Base-by-base conservation (phyloP, 2,329 filamentous ascomycete species). In the Paraphaeosphaeria sporulosa region DNA sequence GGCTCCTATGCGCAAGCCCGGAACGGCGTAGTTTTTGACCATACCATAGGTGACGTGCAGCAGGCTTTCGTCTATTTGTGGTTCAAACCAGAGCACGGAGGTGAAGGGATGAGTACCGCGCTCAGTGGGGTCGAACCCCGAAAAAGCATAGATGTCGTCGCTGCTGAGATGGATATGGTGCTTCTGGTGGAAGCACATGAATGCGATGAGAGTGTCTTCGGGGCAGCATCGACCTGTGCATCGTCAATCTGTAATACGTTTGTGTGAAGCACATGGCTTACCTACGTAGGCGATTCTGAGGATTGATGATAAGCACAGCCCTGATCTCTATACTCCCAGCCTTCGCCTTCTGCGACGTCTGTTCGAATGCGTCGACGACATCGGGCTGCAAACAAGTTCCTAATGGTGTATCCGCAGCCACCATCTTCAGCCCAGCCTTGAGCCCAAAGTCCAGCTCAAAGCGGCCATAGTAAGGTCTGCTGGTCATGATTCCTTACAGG, bases 401-500 rank as follows among this genome's bases (percentile, higher is more conserved):
- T 53, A 65, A 44, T 15, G 64, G 50, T 6, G 64, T 67, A n/a
- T 71, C 64, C 17, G 61, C 62, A 49, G 49, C 46, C 1, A 71
- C 59, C 4, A 69, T 19, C 12, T 48, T 52, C 10, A 68, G 50
- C 17, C 62, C 58, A 4, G 82, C 78, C 53, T 81, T 79, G 19
- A 79, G 77, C 0, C 79, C 79, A 47, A 85, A 82, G 64, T 86
- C 84, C 1, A 79, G 69, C 23, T 80, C 76, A 56, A 86, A 86
- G 17, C 80, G 76, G 19, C 80, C 79, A 58, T 86, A 86, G 7
- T 80, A 75, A 0, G 84, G 83, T 15, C 79, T 71, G 32, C 73
- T 78, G 2, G 83, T 69, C 12, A 86, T 64, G 21, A 86, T 78
- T 1, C 77, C 82, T 52, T 23, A 4, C 10, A 6, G 5, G 15